phyloP scores from a whole-genome alignment of 2,329 filamentous ascomycete genomes.

The Colletotrichum noveboracense region DNA sequence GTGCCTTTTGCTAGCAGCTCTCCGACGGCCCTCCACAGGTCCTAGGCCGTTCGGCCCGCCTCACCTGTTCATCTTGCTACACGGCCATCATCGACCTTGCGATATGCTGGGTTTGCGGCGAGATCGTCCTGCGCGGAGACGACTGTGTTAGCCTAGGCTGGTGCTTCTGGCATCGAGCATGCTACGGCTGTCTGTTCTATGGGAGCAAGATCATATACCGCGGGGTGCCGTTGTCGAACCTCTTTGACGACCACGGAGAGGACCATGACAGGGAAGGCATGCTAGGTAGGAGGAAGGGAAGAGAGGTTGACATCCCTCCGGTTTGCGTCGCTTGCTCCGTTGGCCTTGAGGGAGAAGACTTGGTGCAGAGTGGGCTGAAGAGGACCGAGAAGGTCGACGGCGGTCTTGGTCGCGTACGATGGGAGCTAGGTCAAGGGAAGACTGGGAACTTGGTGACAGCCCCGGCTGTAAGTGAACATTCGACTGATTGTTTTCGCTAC shows the following conservation, averaged over 20 bases:
- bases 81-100: conserved; percentile 54
- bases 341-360: conserved; percentile 41
- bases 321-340: conserved; percentile 53
- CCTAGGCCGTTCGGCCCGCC: conserved; percentile 51
- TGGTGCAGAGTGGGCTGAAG: conserved; percentile 47
- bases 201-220: conserved; percentile 44
- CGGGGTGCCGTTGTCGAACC: conserved; percentile 37
- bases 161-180: conserved; percentile 64
- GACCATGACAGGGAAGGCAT: background rate
- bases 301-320: conserved; percentile 52
- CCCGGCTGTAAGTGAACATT: background rate
- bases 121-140: conserved; percentile 56
- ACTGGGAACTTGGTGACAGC: conserved; percentile 12
- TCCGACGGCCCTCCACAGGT: conserved; percentile 40
- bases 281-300: conserved; percentile 24
- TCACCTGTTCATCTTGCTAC: conserved; percentile 55
- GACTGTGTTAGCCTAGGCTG: conserved; percentile 64
- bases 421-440: conserved; percentile 37
- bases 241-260: conserved; percentile 33
- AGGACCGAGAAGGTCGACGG: conserved; percentile 50
- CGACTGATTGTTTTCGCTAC: background rate
- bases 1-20: conserved; percentile 60
- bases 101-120: conserved; percentile 63
- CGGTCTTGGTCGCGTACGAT: conserved; percentile 49
- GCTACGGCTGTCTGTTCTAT: conserved; percentile 62